Conservation (phyloP, 176 grass and related monocot genomes). For the Poa pratensis region DNA sequence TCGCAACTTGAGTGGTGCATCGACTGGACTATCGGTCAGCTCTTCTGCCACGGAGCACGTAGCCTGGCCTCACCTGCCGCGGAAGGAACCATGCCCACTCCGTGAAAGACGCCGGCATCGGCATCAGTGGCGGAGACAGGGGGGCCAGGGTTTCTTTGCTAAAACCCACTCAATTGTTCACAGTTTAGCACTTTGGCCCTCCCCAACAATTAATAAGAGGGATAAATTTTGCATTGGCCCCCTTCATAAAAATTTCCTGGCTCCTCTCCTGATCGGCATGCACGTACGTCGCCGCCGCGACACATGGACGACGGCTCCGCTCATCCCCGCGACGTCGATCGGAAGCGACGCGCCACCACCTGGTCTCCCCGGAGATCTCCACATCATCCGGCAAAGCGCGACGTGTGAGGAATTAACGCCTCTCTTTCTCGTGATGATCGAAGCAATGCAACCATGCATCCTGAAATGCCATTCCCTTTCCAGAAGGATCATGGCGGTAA, state of each 20-base stretch:
- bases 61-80: not conserved
- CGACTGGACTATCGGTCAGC: not conserved
- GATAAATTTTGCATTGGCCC: no score
- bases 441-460: not conserved
- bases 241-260: no score
- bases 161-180: no score
- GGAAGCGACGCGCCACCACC: not conserved
- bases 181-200: no score
- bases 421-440: not conserved
- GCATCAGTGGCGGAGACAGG: no score
- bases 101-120: conserved; percentile 22
- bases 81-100: not conserved
- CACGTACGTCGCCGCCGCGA: not conserved
- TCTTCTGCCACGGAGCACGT: not conserved
- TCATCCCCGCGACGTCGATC: no score
- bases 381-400: not conserved
- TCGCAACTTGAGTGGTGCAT: not conserved
- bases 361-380: not conserved
- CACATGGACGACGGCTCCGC: not conserved
- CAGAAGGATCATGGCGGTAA: not conserved
- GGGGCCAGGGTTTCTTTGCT: no score
- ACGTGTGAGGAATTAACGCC: not conserved
- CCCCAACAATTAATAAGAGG: no score
- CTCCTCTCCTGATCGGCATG: no score
- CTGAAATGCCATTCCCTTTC: not conserved